Evolutionary conservation across 306 rosid genomes (phyloP).

Genomic region (Benincasa hispida): DNA sequence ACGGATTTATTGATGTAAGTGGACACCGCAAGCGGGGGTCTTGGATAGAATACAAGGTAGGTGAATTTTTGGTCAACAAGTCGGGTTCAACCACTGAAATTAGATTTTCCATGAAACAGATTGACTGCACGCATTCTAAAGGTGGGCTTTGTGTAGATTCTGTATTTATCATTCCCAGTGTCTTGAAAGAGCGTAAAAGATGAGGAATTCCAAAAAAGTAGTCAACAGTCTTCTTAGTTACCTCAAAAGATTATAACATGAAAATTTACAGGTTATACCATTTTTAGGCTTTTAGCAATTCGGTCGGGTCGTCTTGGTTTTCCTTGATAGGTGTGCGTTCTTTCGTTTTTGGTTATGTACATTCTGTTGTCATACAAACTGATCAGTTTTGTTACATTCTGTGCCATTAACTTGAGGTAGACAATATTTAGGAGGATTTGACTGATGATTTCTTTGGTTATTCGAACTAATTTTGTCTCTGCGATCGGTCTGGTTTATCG

Average conservation of each 20-base stretch:
- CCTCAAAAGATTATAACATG: slow-evolving; percentile 2
- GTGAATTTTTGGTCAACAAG: slow-evolving; percentile 60
- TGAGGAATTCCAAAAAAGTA: slow-evolving; percentile 35
- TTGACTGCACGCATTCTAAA: slow-evolving; percentile 90
- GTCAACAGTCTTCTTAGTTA: not conserved
- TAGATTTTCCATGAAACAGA: slow-evolving; percentile 91
- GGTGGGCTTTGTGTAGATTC: slow-evolving; percentile 96
- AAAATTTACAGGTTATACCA: slow-evolving; percentile 7
- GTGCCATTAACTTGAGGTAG: not conserved
- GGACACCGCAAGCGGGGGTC: slow-evolving; percentile 65
- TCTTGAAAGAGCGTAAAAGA: slow-evolving; percentile 39
- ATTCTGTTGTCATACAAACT: slow-evolving; percentile 3
- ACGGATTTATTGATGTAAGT: slow-evolving; percentile 27
- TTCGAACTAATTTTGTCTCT: not conserved
- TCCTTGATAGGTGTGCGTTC: not conserved
- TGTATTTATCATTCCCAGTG: slow-evolving; percentile 66
- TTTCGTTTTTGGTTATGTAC: not conserved
- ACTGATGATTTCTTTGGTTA: not conserved
- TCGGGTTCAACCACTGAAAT: slow-evolving; percentile 53
- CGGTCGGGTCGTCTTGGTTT: not conserved
- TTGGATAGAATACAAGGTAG: slow-evolving; percentile 95
- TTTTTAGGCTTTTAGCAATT: not conserved
- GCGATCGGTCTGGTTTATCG: not conserved
- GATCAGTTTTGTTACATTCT: slow-evolving; percentile 3
- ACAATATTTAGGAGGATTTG: not conserved